These are phyloP conservation scores for Dendrobium chrysotoxum DNA, from an alignment of 106 monocot genomes.

Conservation along the genomic window DNA sequence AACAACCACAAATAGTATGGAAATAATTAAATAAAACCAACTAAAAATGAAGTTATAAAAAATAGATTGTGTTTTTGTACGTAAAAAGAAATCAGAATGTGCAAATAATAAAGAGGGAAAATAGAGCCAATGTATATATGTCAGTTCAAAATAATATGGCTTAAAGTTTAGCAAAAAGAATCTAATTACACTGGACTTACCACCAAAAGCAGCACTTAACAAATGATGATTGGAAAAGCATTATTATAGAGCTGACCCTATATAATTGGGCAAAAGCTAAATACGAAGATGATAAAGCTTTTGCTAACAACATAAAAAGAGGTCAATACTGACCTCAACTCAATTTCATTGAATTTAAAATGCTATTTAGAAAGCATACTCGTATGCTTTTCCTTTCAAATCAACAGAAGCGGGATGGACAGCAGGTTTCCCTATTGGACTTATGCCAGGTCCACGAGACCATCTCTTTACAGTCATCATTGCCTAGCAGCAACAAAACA, in stretches of 20 bases:
- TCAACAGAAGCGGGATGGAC: constrained; percentile 66
- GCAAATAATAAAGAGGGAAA: neutral
- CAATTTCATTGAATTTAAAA: neutral
- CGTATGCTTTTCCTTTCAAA: constrained; percentile 65
- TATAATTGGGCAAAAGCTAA: neutral
- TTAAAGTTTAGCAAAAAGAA: neutral
- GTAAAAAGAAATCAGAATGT: neutral
- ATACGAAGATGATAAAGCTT: neutral
- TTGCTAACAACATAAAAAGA: neutral
- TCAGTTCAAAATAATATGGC: neutral
- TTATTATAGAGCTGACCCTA: neutral
- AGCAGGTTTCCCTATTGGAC: constrained; percentile 53
- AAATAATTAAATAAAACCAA: neutral
- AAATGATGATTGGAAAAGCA: neutral
- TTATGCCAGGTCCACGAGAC: constrained; percentile 47
- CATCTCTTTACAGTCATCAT: constrained; percentile 68
- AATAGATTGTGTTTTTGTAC: neutral
- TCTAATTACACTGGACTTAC: neutral
- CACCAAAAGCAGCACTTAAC: neutral
- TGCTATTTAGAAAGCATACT: constrained; percentile 26
- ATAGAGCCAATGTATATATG: neutral
- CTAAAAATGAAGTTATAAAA: neutral
- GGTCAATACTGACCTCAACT: neutral
- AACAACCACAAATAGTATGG: neutral
- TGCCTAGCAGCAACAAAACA: constrained; percentile 27